These are phyloP conservation scores for barley (Hordeum vulgare) DNA, from an alignment of 176 grass and related monocot species.

Conservation along the genomic window DNA sequence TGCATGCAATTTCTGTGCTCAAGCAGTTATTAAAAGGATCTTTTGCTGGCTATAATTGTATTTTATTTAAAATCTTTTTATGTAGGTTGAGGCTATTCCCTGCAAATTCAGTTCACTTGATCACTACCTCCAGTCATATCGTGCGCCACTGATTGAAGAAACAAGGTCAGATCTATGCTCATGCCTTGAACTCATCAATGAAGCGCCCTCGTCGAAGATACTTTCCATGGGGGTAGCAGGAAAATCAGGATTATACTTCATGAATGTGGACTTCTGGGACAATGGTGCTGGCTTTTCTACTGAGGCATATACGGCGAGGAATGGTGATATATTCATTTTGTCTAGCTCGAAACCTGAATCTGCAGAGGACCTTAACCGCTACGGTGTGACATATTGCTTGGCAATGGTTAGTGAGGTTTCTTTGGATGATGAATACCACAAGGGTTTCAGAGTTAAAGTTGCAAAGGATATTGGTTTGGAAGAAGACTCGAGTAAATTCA, in stretches of 20 bases:
- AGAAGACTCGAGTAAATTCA: conserved; percentile 23
- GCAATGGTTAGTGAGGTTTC: conserved; percentile 49
- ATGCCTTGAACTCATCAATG: conserved; percentile 33
- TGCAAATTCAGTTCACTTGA: conserved; percentile 29
- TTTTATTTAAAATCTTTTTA: neutral
- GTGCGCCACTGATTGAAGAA: conserved; percentile 59
- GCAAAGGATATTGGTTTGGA: neutral
- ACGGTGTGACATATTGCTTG: conserved; percentile 37
- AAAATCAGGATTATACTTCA: conserved; percentile 14
- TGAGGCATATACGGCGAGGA: conserved; percentile 37
- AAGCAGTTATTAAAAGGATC: neutral
- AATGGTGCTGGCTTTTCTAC: conserved; percentile 18
- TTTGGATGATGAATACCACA: conserved; percentile 32
- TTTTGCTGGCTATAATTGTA: neutral
- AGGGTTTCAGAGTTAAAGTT: conserved; percentile 44
- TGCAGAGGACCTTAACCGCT: conserved; percentile 34
- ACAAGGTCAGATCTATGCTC: conserved; percentile 50
- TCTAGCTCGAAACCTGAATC: conserved; percentile 43
- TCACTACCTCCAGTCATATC: conserved; percentile 42
- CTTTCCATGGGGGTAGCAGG: conserved; percentile 22
- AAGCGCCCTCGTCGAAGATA: conserved; percentile 48
- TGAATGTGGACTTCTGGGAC: conserved; percentile 48
- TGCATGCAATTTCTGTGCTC: neutral
- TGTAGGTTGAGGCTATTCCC: conserved; percentile 53
- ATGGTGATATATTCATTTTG: conserved; percentile 61